A percentile compares a stretch with the other conserved stretches of the same genome.
Conservation (phyloP, 331 rosid species). For the Acacia pycnantha region DNA sequence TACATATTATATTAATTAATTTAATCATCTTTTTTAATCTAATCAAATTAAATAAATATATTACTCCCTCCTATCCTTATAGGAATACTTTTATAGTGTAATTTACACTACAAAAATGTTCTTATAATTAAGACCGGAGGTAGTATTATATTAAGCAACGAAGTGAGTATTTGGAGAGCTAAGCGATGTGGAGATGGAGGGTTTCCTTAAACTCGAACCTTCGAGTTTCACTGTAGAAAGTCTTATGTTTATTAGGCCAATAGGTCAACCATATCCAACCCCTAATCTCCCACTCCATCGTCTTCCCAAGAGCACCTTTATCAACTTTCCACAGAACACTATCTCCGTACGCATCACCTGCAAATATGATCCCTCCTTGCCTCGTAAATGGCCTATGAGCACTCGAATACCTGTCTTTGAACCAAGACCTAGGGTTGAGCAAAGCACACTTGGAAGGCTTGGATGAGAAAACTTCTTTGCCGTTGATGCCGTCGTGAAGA, state of each 20-base stretch:
- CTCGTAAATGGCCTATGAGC: slow-evolving; percentile 80
- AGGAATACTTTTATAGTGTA: no score
- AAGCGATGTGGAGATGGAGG: slow-evolving; percentile 50
- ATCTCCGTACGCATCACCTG: slow-evolving; percentile 85
- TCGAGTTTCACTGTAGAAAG: slow-evolving; percentile 72
- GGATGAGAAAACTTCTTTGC: slow-evolving; percentile 73
- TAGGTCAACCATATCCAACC: slow-evolving; percentile 94
- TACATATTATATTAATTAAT: no score
- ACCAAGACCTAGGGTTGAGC: slow-evolving; percentile 86
- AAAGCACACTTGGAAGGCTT: slow-evolving; percentile 72
- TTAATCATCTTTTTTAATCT: no score
- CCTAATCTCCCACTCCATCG: slow-evolving; percentile 87
- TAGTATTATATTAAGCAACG: no score
- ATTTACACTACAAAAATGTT: no score
- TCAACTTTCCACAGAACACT: slow-evolving; percentile 88
- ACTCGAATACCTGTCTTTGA: slow-evolving; percentile 71
- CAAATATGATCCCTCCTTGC: slow-evolving; percentile 88
- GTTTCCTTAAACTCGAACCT: slow-evolving; percentile 77
- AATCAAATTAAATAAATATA: no score
- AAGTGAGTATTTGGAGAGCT: no score
- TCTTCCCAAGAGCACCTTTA: slow-evolving; percentile 56
- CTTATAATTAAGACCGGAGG: no score
- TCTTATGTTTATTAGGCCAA: slow-evolving; percentile 81
- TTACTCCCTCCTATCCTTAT: no score
- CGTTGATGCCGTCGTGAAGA: slow-evolving; percentile 73